These are phyloP conservation scores for Microcos paniculata DNA, from an alignment of 345 rosid genomes.

Conservation along the genomic window DNA sequence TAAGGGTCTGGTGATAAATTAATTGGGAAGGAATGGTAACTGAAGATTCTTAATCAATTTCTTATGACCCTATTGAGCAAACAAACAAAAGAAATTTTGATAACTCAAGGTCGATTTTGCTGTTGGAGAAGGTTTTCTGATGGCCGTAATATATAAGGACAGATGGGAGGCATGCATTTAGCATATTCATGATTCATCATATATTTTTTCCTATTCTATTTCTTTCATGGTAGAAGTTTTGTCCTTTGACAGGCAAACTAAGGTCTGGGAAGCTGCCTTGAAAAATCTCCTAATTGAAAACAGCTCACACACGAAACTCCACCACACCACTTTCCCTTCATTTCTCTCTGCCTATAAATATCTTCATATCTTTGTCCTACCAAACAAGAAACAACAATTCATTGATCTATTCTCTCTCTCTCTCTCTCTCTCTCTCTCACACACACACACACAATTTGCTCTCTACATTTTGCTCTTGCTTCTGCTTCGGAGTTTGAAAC, in stretches of 20 bases:
- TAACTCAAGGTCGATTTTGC: not conserved
- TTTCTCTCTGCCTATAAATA: conserved; percentile 6
- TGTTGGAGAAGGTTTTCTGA: not conserved
- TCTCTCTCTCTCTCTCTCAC: not conserved
- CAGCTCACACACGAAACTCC: not conserved
- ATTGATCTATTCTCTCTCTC: conserved; percentile 8
- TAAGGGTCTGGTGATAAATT: not conserved
- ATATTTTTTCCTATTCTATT: not conserved
- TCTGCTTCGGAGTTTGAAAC: not conserved
- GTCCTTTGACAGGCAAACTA: not conserved
- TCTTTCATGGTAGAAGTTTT: not conserved
- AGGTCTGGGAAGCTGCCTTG: not conserved
- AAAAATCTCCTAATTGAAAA: not conserved
- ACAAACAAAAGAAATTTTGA: not conserved
- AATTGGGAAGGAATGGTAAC: not conserved
- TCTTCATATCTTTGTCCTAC: not conserved
- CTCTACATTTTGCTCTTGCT: not conserved
- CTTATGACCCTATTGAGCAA: not conserved
- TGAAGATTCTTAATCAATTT: not conserved
- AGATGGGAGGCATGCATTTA: not conserved
- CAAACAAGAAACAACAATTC: not conserved
- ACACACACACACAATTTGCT: not conserved
- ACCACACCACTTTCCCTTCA: not conserved
- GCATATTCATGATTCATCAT: too few species aligned
- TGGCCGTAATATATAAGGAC: not conserved